These are phyloP conservation scores for Plantago lanceolata DNA, from an alignment of 305 asterid species.

Conservation along the genomic window DNA sequence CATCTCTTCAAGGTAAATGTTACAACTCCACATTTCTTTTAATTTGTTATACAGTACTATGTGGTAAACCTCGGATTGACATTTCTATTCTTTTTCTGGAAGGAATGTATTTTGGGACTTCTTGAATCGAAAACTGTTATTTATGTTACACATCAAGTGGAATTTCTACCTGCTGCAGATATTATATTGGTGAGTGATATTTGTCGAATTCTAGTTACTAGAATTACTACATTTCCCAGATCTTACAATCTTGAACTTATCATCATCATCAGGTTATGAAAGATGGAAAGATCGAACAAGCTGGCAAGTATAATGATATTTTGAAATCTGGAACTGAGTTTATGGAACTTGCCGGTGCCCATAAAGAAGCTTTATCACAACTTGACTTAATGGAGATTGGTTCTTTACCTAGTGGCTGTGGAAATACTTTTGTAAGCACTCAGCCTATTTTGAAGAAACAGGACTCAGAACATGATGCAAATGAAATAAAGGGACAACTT, in stretches of 20 bases:
- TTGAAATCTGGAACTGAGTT: constrained; percentile 59
- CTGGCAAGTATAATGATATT: constrained; percentile 73
- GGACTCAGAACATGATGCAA: constrained; percentile 27
- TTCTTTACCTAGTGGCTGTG: constrained; percentile 22
- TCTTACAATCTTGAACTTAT: constrained; percentile 2
- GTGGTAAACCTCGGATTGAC: not conserved
- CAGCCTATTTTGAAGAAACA: constrained; percentile 32
- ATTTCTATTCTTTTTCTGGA: constrained; percentile 17
- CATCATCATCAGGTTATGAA: constrained; percentile 55
- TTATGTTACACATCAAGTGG: constrained; percentile 83
- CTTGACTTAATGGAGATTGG: constrained; percentile 41
- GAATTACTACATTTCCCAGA: not conserved
- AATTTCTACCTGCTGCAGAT: constrained; percentile 80
- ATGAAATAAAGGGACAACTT: constrained; percentile 49
- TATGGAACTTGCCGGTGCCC: constrained; percentile 87
- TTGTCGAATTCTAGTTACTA: no score
- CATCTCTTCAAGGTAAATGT: constrained; percentile 72
- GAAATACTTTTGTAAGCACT: constrained; percentile 19
- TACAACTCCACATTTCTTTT: not conserved
- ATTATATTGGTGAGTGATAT: constrained; percentile 55
- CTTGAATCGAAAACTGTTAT: constrained; percentile 57
- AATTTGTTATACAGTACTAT: not conserved
- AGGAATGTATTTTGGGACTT: constrained; percentile 72
- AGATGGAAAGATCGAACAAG: constrained; percentile 65
- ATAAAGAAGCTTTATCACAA: constrained; percentile 64